These are phyloP conservation scores for Jackrogersella multiformis DNA, from an alignment of 495 filamentous ascomycete species.

Conservation along the genomic window DNA sequence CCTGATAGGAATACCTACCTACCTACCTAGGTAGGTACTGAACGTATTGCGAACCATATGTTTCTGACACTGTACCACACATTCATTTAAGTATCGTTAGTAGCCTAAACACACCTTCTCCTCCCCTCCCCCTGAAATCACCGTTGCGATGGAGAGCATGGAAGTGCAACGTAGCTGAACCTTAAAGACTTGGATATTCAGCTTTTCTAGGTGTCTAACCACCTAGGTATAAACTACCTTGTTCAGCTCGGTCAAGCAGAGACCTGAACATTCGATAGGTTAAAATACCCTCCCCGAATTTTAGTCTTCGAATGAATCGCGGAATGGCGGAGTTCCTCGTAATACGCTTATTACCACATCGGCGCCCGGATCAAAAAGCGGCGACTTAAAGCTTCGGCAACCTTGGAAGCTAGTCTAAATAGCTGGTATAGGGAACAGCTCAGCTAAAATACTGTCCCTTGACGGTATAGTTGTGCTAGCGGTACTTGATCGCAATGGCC, in stretches of 20 bases:
- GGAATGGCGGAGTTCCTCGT: background rate
- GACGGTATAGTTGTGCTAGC: background rate
- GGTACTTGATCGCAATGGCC: background rate
- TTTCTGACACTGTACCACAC: background rate
- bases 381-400: background rate
- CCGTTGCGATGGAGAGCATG: background rate
- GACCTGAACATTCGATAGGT: background rate
- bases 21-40: background rate
- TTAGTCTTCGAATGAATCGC: slow-evolving; percentile 14
- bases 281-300: background rate
- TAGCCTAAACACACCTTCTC: background rate
- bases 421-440: background rate
- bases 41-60: background rate
- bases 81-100: background rate
- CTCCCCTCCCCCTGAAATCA: background rate
- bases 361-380: background rate
- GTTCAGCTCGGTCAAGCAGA: background rate
- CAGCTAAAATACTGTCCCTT: background rate
- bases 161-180: background rate
- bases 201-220: background rate
- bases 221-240: background rate
- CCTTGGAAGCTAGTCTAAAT: background rate
- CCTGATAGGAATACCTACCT: no score
- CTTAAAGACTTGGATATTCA: background rate
- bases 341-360: background rate